Percentiles rank a stretch among this genome's conserved stretches.
Conservation (phyloP, 208 protist genomes). For the Borovskyia barvae region DNA sequence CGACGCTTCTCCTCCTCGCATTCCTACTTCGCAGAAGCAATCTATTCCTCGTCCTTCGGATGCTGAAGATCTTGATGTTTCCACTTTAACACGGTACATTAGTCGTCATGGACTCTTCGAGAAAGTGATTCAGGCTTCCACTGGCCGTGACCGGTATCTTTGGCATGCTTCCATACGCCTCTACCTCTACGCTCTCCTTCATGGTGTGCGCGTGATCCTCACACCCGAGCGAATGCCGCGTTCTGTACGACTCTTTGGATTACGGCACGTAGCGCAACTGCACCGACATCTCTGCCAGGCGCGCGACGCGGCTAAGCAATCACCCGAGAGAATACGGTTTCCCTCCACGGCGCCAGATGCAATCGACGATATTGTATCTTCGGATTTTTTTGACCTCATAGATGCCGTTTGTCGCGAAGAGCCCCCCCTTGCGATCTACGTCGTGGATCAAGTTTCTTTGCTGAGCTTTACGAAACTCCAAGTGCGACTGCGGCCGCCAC, state of each 20-base stretch:
- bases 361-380: neutral
- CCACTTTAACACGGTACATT: too few species aligned
- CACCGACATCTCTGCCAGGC: slow-evolving; percentile 6
- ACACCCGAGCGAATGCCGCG: slow-evolving; percentile 53
- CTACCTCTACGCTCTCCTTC: slow-evolving; percentile 39
- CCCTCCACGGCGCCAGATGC: neutral
- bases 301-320: neutral
- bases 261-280: slow-evolving; percentile 16
- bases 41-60: too few species aligned
- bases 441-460: slow-evolving; percentile 27
- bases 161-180: slow-evolving; percentile 36
- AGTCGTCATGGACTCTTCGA: neutral
- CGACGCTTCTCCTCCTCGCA: too few species aligned
- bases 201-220: slow-evolving; percentile 36
- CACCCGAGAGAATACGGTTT: neutral
- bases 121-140: neutral
- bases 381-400: neutral
- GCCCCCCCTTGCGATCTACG: slow-evolving; percentile 21
- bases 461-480: slow-evolving; percentile 15
- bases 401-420: neutral
- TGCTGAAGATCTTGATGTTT: too few species aligned
- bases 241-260: slow-evolving; percentile 42
- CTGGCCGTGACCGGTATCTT: neutral
- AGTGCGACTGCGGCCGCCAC: neutral
- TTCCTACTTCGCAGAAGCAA: too few species aligned